Conservation (phyloP, 768 basidiomycete genomes). For the Lentinula sp. region DNA sequence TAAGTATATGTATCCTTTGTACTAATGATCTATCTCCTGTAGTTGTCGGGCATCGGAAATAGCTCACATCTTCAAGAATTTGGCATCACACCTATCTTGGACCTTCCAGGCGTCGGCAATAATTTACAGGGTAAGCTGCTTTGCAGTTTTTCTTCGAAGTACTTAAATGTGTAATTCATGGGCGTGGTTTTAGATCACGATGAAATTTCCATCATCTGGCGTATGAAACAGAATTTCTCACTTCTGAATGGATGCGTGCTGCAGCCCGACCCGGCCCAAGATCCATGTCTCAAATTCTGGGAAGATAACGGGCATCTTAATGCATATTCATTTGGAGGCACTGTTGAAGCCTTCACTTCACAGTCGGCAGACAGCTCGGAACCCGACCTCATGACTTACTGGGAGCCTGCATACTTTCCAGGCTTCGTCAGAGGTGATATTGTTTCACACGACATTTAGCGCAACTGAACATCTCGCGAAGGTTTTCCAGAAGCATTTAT, state of each 20-base stretch:
- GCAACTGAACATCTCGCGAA: neutral
- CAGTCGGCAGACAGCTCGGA: constrained; percentile 17
- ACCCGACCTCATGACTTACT: constrained; percentile 22
- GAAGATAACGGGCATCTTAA: constrained; percentile 16
- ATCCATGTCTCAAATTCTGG: constrained; percentile 24
- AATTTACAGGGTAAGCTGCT: constrained; percentile 24
- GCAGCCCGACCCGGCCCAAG: constrained; percentile 18
- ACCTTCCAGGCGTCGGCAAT: constrained; percentile 29
- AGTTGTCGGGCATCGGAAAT: constrained; percentile 31
- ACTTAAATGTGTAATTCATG: neutral
- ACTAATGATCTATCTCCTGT: neutral
- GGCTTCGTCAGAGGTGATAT: constrained; percentile 21
- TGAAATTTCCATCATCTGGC: constrained; percentile 23
- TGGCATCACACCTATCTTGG: constrained; percentile 20
- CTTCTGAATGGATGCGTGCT: constrained; percentile 20
- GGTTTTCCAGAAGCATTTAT: constrained; percentile 16
- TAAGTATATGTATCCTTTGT: neutral
- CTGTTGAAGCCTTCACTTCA: constrained; percentile 15
- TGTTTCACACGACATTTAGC: neutral
- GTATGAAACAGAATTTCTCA: constrained; percentile 20
- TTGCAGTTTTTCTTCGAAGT: neutral
- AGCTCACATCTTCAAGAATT: constrained; percentile 14
- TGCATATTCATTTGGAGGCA: constrained; percentile 19
- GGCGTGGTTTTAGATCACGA: constrained; percentile 20
- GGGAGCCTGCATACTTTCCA: constrained; percentile 17